Percentiles rank a stretch among this genome's conserved stretches.
Conservation (phyloP, 805 yeast genomes). For the Candida stauntonica region DNA sequence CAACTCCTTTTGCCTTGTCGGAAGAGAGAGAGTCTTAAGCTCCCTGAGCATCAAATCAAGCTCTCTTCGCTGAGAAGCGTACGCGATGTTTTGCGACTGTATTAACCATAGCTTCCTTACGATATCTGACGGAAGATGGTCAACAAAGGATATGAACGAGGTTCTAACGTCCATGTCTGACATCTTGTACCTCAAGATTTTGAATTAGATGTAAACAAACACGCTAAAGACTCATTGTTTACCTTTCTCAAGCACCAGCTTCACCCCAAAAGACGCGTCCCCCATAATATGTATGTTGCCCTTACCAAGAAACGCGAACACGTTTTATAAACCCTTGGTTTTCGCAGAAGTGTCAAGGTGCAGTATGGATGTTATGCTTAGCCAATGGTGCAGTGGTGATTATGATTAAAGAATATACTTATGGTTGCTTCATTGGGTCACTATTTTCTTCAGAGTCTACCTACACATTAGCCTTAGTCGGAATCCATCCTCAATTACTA, state of each 20-base stretch:
- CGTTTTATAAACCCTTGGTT: background rate
- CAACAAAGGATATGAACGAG: constrained; percentile 34
- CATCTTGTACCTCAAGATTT: too few relatives aligned
- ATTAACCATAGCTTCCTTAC: constrained; percentile 38
- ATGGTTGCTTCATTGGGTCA: background rate
- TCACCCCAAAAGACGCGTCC: too few relatives aligned
- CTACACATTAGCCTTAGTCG: too few relatives aligned
- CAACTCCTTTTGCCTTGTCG: constrained; percentile 8
- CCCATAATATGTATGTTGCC: too few relatives aligned
- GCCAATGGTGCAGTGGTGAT: constrained; percentile 17
- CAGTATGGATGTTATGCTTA: constrained; percentile 12
- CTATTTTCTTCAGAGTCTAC: too few relatives aligned
- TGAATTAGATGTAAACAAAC: too few relatives aligned
- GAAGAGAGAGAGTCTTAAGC: constrained; percentile 6
- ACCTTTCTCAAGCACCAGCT: too few relatives aligned
- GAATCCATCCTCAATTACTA: too few relatives aligned
- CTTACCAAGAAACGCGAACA: too few relatives aligned
- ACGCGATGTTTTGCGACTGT: constrained; percentile 31
- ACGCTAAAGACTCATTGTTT: background rate
- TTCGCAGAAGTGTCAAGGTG: too few relatives aligned
- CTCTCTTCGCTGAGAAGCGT: constrained; percentile 15
- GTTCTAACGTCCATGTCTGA: constrained; percentile 33
- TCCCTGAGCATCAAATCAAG: constrained; percentile 15
- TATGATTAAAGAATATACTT: background rate
- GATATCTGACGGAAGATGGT: constrained; percentile 41